A percentile compares a stretch with the other conserved stretches of the same genome.
Conservation (phyloP, 2,329 filamentous ascomycete species). For the Diaporthe destruens region DNA sequence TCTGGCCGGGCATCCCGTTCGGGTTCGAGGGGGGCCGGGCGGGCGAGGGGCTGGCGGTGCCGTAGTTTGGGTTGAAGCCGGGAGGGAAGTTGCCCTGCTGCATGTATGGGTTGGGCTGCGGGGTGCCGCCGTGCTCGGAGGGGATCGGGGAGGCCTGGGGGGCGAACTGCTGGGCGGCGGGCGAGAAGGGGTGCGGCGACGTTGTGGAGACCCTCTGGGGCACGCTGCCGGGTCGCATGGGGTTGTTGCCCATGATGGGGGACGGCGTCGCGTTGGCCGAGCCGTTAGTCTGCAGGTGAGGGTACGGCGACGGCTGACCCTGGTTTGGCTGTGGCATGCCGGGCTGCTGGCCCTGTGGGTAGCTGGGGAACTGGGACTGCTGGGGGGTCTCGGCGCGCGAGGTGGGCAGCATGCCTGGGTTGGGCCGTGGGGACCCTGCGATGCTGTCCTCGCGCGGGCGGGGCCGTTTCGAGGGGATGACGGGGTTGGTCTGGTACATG, state of each 20-base stretch:
- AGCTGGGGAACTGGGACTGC: slow-evolving; percentile 79
- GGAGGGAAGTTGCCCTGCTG: slow-evolving; percentile 63
- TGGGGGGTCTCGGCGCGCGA: slow-evolving; percentile 95
- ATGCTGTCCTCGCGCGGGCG: slow-evolving; percentile 86
- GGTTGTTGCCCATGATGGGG: slow-evolving; percentile 84
- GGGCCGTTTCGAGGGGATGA: slow-evolving; percentile 91
- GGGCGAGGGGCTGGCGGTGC: slow-evolving; percentile 66
- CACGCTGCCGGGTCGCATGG: slow-evolving; percentile 77
- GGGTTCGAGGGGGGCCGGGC: slow-evolving; percentile 67
- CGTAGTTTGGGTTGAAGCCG: slow-evolving; percentile 69
- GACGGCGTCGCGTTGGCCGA: slow-evolving; percentile 91
- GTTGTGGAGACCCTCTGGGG: slow-evolving; percentile 89
- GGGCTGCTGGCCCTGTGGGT: slow-evolving; percentile 61
- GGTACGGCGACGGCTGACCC: slow-evolving; percentile 77
- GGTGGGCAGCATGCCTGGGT: slow-evolving; percentile 78
- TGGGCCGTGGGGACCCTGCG: slow-evolving; percentile 83
- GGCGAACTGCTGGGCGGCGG: slow-evolving; percentile 75
- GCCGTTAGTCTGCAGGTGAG: slow-evolving; percentile 84
- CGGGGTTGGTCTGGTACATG: slow-evolving; percentile 84
- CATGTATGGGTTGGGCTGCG: slow-evolving; percentile 77
- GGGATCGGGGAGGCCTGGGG: slow-evolving; percentile 81
- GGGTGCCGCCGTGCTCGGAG: slow-evolving; percentile 80
- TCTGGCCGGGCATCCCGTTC: slow-evolving; percentile 62
- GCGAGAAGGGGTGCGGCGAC: slow-evolving; percentile 91
- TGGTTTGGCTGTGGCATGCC: slow-evolving; percentile 73